Evolutionary conservation across 768 basidiomycete species (phyloP).

Genomic region (Auriscalpium orientale): DNA sequence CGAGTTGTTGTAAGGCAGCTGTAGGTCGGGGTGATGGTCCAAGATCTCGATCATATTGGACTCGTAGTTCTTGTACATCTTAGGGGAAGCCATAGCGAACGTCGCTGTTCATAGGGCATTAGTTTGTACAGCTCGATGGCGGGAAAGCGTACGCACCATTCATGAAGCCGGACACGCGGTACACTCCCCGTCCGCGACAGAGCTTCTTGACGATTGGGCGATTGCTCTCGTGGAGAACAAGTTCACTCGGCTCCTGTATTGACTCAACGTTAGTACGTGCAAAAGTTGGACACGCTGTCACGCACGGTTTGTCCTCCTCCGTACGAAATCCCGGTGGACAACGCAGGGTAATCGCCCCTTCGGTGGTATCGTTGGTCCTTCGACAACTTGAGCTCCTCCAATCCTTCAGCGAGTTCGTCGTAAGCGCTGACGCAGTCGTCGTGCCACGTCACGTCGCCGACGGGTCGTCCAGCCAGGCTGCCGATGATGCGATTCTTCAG

Average conservation of each 20-base stretch:
- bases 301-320: neutral
- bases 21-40: no score
- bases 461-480: neutral
- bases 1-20: no score
- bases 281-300: neutral
- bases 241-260: neutral
- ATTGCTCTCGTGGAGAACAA: neutral
- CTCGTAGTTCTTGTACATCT: no score
- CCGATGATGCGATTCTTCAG: no score
- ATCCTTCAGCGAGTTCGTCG: neutral
- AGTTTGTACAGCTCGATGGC: no score
- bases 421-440: neutral
- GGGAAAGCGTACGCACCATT: no score
- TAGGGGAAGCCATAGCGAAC: no score
- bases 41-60: no score
- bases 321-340: neutral
- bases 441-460: neutral
- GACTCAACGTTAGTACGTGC: no score
- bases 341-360: neutral
- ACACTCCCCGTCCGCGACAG: neutral
- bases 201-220: neutral
- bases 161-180: neutral
- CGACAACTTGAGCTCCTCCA: neutral
- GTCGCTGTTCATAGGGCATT: no score
- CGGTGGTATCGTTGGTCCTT: neutral